Conservation (phyloP, 768 basidiomycete species). For the Lactarius trivialis region DNA sequence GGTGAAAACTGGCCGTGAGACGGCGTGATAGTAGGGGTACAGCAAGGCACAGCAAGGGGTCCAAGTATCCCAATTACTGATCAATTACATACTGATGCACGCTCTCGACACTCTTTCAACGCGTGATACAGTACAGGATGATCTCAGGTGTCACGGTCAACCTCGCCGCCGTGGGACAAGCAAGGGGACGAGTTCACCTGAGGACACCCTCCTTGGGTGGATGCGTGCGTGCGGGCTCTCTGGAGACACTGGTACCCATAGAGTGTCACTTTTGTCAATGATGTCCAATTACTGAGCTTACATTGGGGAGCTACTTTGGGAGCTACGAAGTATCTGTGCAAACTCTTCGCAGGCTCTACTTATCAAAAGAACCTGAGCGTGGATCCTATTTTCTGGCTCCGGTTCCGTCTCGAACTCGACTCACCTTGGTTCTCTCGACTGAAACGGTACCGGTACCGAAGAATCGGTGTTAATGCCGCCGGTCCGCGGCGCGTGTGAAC, state of each 20-base stretch:
- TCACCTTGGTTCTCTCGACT: background rate
- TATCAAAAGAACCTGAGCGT: background rate
- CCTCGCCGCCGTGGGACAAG: too few relatives aligned
- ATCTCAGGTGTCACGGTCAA: too few relatives aligned
- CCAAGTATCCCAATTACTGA: too few relatives aligned
- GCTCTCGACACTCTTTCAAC: too few relatives aligned
- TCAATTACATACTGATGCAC: too few relatives aligned
- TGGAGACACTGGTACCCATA: background rate
- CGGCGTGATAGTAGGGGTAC: too few relatives aligned
- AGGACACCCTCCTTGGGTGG: too few relatives aligned
- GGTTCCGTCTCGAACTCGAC: background rate
- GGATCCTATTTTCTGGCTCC: background rate
- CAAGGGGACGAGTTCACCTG: too few relatives aligned
- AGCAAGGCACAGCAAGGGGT: too few relatives aligned
- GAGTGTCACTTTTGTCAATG: background rate
- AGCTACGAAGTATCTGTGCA: background rate
- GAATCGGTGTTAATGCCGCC: background rate
- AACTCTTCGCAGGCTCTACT: background rate
- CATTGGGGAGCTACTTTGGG: background rate
- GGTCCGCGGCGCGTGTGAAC: background rate
- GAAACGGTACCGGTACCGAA: background rate
- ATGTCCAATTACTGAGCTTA: background rate
- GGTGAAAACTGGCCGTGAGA: too few relatives aligned
- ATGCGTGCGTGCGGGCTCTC: too few relatives aligned
- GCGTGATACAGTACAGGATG: too few relatives aligned